Percentiles rank a stretch among this genome's conserved stretches.
These are phyloP conservation scores for Tolypocladium tundrense DNA, from an alignment of 2,329 filamentous ascomycete species.

Conservation along the genomic window DNA sequence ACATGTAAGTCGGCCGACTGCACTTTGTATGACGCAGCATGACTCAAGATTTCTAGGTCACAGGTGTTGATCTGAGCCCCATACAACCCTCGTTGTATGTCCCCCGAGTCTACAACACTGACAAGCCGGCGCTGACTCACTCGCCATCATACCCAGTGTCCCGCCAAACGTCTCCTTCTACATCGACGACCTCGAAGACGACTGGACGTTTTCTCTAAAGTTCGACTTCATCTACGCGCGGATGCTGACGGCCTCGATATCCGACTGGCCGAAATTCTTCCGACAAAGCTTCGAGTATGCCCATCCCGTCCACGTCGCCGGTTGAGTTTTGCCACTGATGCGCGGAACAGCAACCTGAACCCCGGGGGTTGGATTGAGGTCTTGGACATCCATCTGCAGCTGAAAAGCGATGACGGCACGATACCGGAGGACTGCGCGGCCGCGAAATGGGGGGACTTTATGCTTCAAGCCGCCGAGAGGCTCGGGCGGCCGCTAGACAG, in stretches of 20 bases:
- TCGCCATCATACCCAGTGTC: slow-evolving; percentile 17
- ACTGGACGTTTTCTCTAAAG: slow-evolving; percentile 25
- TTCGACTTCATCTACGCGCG: slow-evolving; percentile 32
- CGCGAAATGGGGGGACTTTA: slow-evolving; percentile 15
- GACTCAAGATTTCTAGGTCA: slow-evolving; percentile 11
- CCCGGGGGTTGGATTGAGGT: slow-evolving; percentile 35
- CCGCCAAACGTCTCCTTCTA: slow-evolving; percentile 40
- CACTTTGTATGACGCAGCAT: fast-evolving
- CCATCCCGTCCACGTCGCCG: too few relatives aligned
- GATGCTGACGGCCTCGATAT: slow-evolving; percentile 26
- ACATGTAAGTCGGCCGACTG: slow-evolving; percentile 7
- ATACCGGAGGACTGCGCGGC: slow-evolving; percentile 17
- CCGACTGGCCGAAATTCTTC: slow-evolving; percentile 24
- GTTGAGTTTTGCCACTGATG: background rate
- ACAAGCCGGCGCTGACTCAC: background rate
- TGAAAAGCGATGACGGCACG: slow-evolving; percentile 31
- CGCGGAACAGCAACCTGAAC: slow-evolving; percentile 13
- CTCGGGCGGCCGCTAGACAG: slow-evolving; percentile 20
- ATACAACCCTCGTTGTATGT: slow-evolving; percentile 27
- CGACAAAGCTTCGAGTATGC: slow-evolving; percentile 20
- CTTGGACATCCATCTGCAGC: slow-evolving; percentile 29
- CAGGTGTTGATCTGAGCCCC: slow-evolving; percentile 31
- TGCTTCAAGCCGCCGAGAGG: slow-evolving; percentile 18
- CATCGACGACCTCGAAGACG: slow-evolving; percentile 29
- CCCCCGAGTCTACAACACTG: background rate